Conservation (phyloP, 2,329 filamentous ascomycete genomes). For the Trichoderma koningiopsis region DNA sequence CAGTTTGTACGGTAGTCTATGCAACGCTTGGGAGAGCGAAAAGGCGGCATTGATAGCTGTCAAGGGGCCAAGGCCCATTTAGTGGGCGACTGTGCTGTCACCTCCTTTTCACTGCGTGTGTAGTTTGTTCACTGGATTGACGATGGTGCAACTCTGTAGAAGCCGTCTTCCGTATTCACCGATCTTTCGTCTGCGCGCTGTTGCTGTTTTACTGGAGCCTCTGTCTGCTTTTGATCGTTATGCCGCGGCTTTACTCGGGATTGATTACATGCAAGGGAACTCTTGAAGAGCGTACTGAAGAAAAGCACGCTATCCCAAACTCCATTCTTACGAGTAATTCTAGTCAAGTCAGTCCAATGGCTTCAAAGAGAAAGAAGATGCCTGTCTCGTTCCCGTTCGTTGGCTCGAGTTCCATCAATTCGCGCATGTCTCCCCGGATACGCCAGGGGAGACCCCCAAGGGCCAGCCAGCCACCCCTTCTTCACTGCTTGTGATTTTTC, state of each 20-base stretch:
- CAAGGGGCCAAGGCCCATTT: not conserved
- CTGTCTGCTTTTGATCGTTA: not conserved
- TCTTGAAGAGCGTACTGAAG: not conserved
- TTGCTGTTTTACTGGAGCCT: not conserved
- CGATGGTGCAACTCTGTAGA: not conserved
- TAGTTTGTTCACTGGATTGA: not conserved
- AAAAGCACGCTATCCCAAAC: not conserved
- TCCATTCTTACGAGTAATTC: conserved; percentile 5
- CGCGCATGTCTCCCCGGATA: conserved; percentile 19
- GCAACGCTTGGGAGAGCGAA: not conserved
- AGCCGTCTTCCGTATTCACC: not conserved
- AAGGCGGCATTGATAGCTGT: not conserved
- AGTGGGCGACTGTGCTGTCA: not conserved
- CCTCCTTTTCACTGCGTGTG: conserved; percentile 2
- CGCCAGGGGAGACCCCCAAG: not conserved
- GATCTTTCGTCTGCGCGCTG: not conserved
- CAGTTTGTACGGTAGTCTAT: not conserved
- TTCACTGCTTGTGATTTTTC: not conserved
- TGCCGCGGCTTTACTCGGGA: conserved; percentile 16
- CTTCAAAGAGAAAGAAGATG: not conserved
- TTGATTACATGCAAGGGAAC: not conserved
- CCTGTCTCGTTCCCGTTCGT: not conserved
- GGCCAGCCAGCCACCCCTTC: not conserved
- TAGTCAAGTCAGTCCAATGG: not conserved
- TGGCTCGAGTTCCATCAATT: conserved; percentile 14